Evolutionary conservation across 2,329 filamentous ascomycete species (phyloP).

Genomic region (Aspergillus chevalieri): DNA sequence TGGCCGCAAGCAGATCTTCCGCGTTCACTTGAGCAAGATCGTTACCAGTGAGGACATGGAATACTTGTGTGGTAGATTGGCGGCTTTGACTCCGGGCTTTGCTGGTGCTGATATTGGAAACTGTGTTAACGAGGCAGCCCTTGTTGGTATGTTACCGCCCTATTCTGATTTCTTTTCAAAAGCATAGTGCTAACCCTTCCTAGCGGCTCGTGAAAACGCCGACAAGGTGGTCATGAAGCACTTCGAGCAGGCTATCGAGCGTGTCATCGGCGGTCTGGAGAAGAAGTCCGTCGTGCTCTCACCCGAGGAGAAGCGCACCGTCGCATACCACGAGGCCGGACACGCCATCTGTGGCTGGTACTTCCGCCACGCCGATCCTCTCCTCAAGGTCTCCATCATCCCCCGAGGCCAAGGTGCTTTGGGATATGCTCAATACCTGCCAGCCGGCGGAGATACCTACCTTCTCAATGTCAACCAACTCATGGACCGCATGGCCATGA

Average conservation of each 20-base stretch:
- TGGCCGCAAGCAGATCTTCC: constrained; percentile 91
- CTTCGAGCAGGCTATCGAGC: constrained; percentile 96
- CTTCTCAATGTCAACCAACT: constrained; percentile 93
- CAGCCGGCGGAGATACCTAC: constrained; percentile 74
- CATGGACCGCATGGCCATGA: constrained; percentile 99
- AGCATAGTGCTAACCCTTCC: constrained; percentile 34
- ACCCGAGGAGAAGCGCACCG: constrained; percentile 88
- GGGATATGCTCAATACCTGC: constrained; percentile 96
- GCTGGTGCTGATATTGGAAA: constrained; percentile 98
- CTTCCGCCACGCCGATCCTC: constrained; percentile 90
- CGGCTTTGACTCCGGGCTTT: constrained; percentile 91
- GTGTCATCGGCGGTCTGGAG: constrained; percentile 91
- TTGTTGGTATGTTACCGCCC: constrained; percentile 68
- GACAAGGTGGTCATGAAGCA: constrained; percentile 78
- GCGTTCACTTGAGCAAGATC: constrained; percentile 89
- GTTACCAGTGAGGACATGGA: constrained; percentile 87
- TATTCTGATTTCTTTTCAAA: not conserved
- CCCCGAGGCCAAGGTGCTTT: constrained; percentile 88
- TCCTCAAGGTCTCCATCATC: constrained; percentile 98
- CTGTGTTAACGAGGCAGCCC: constrained; percentile 92
- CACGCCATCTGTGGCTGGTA: constrained; percentile 99
- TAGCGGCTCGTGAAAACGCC: constrained; percentile 78
- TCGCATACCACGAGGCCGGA: constrained; percentile 96
- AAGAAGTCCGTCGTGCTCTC: constrained; percentile 94
- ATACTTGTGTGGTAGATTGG: constrained; percentile 77